Evolutionary conservation across 108 stramenopile species (phyloP).

Genomic region (Pseudonitzschia delicatissima): DNA sequence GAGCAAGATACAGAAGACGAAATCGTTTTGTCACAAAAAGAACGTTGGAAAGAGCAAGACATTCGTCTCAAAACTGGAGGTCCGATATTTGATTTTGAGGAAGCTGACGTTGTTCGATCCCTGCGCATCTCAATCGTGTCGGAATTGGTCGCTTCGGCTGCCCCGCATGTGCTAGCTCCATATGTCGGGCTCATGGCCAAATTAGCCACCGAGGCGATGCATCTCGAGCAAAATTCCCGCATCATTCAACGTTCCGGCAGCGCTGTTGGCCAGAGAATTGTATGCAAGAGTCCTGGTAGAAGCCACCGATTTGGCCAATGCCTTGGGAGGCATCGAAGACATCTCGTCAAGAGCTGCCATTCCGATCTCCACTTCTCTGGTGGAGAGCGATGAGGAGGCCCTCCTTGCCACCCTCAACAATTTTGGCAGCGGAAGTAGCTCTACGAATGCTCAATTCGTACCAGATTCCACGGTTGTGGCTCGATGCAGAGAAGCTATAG

Average conservation of each 20-base stretch:
- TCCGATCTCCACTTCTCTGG: constrained; percentile 48
- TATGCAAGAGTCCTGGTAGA: constrained; percentile 57
- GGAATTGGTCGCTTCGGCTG: constrained; percentile 48
- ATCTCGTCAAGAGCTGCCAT: not conserved
- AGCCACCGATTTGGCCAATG: constrained; percentile 9
- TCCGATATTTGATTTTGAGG: constrained; percentile 70
- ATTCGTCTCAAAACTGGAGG: constrained; percentile 74
- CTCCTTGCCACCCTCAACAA: constrained; percentile 29
- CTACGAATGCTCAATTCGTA: too few relatives aligned
- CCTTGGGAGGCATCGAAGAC: not conserved
- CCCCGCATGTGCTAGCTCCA: constrained; percentile 34
- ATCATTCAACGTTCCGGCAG: constrained; percentile 61
- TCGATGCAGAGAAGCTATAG: constrained; percentile 68
- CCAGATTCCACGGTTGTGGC: constrained; percentile 47
- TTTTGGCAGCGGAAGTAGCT: not conserved
- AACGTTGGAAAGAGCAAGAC: constrained; percentile 42
- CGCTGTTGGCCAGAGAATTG: constrained; percentile 56
- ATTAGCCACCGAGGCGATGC: constrained; percentile 37
- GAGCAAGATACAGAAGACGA: constrained; percentile 1
- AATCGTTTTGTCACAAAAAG: not conserved
- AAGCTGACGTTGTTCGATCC: constrained; percentile 64
- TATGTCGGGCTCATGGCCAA: constrained; percentile 40
- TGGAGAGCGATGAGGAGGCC: constrained; percentile 41
- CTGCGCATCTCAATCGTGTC: constrained; percentile 51
- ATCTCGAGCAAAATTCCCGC: constrained; percentile 50